phyloP scores from a whole-genome alignment of 1,139 yeast genomes.

The Geotrichum carabidarum region DNA sequence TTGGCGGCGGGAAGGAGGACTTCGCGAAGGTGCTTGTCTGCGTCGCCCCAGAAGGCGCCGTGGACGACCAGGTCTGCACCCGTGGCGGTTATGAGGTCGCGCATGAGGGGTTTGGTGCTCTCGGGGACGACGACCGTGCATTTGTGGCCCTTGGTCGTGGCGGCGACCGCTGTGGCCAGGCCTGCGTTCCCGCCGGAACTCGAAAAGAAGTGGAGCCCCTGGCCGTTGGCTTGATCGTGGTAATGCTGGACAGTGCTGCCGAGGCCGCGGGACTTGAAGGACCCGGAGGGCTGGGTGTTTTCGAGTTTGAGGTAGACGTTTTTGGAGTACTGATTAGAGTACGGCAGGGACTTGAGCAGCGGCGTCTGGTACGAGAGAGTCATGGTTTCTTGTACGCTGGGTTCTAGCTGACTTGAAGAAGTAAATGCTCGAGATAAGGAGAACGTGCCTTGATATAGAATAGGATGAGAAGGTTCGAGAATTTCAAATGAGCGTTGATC shows the following conservation, averaged over 20 bases:
- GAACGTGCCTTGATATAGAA: not conserved
- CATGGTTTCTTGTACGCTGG: not conserved
- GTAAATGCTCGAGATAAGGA: not conserved
- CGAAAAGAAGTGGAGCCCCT: slow-evolving; percentile 48
- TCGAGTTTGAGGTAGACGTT: slow-evolving; percentile 57
- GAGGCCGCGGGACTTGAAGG: slow-evolving; percentile 66
- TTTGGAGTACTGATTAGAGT: slow-evolving; percentile 39
- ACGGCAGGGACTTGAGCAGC: slow-evolving; percentile 28
- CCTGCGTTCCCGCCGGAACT: slow-evolving; percentile 82
- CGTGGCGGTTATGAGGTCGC: slow-evolving; percentile 40
- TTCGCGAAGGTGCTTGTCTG: slow-evolving; percentile 49
- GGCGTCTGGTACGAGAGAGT: slow-evolving; percentile 28
- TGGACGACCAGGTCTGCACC: slow-evolving; percentile 53
- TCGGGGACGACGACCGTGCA: slow-evolving; percentile 67
- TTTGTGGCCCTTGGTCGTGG: slow-evolving; percentile 42
- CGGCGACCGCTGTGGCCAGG: slow-evolving; percentile 64
- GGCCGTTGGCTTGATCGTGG: slow-evolving; percentile 11
- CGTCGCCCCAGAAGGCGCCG: slow-evolving; percentile 63
- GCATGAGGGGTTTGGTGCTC: slow-evolving; percentile 43
- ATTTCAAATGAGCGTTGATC: too few species aligned
- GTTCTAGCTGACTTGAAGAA: not conserved
- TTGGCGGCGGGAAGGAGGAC: slow-evolving; percentile 35
- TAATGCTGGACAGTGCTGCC: slow-evolving; percentile 38
- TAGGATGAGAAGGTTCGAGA: not conserved
- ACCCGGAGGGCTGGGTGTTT: slow-evolving; percentile 64